These are phyloP conservation scores for Fusarium piperis DNA, from an alignment of 2,329 filamentous ascomycete genomes.

Conservation along the genomic window DNA sequence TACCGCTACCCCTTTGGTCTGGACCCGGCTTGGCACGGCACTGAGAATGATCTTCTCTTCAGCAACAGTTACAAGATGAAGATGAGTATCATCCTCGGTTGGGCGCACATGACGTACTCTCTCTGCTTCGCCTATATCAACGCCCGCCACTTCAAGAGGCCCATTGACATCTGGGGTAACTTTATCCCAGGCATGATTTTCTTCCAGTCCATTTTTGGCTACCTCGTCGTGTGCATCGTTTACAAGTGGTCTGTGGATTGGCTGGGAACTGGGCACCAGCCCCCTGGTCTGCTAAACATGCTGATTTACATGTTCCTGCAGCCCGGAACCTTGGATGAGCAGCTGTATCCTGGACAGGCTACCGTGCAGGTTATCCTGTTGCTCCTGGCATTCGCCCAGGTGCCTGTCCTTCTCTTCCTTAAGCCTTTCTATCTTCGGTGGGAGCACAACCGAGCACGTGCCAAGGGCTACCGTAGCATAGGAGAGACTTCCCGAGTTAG, in stretches of 20 bases:
- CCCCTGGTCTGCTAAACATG: constrained; percentile 96
- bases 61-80: constrained; percentile 99
- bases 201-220: constrained; percentile 98
- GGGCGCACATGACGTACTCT: constrained; percentile 99
- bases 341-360: constrained; percentile 81
- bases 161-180: constrained; percentile 96
- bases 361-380: constrained; percentile 81
- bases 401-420: constrained; percentile 89
- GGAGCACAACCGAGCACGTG: constrained; percentile 90
- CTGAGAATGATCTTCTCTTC: constrained; percentile 94
- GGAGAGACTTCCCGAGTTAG: constrained; percentile 89
- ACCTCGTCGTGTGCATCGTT: constrained; percentile 90
- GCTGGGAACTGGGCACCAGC: constrained; percentile 68
- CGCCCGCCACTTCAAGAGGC: constrained; percentile 91
- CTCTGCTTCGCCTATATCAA: constrained; percentile 93
- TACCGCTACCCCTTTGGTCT: constrained; percentile 96
- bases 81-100: constrained; percentile 96
- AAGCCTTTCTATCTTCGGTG: constrained; percentile 96
- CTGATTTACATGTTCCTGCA: constrained; percentile 99
- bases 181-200: constrained; percentile 99
- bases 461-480: constrained; percentile 90
- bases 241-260: constrained; percentile 98
- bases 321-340: constrained; percentile 78
- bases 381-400: constrained; percentile 83
- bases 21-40: constrained; percentile 96